phyloP scores from a whole-genome alignment of 1,284 basidiomycete species.

The Naganishia sp. region DNA sequence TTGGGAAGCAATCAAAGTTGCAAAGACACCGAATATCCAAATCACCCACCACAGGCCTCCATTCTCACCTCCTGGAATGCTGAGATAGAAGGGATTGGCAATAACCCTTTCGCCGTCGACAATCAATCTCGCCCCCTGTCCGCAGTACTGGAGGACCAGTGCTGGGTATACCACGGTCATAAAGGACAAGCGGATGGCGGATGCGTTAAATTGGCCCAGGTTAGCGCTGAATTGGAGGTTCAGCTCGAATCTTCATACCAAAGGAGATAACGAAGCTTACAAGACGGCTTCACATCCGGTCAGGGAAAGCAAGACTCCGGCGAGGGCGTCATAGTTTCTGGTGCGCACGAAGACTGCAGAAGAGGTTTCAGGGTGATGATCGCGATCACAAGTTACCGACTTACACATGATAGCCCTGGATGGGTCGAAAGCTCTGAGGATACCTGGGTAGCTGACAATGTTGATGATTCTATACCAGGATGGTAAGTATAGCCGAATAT shows the following conservation, averaged over 20 bases:
- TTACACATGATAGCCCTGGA: slow-evolving; percentile 64
- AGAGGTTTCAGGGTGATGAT: slow-evolving; percentile 33
- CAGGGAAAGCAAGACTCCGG: slow-evolving; percentile 65
- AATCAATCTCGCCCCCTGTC: slow-evolving; percentile 67
- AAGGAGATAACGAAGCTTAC: slow-evolving; percentile 58
- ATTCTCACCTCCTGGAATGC: slow-evolving; percentile 62
- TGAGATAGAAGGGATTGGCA: slow-evolving; percentile 63
- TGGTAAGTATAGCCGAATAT: slow-evolving; percentile 37
- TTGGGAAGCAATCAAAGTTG: slow-evolving; percentile 57
- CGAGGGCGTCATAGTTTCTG: slow-evolving; percentile 62
- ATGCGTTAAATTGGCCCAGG: slow-evolving; percentile 66
- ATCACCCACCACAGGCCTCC: slow-evolving; percentile 65
- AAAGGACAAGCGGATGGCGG: slow-evolving; percentile 58
- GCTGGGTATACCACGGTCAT: slow-evolving; percentile 62
- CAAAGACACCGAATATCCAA: slow-evolving; percentile 64
- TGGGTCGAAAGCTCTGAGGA: slow-evolving; percentile 68
- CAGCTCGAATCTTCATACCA: neutral
- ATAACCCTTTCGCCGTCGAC: slow-evolving; percentile 58
- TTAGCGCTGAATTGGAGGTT: slow-evolving; percentile 45
- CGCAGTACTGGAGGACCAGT: slow-evolving; percentile 58
- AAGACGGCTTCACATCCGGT: slow-evolving; percentile 71
- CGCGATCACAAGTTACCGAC: slow-evolving; percentile 42
- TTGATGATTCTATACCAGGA: slow-evolving; percentile 63
- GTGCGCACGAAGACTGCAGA: slow-evolving; percentile 61
- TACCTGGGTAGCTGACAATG: slow-evolving; percentile 60